Evolutionary conservation across 2,329 filamentous ascomycete species (phyloP), one percentile per base, ranked within the genome.

Genomic region (Shiraia bambusicola): DNA sequence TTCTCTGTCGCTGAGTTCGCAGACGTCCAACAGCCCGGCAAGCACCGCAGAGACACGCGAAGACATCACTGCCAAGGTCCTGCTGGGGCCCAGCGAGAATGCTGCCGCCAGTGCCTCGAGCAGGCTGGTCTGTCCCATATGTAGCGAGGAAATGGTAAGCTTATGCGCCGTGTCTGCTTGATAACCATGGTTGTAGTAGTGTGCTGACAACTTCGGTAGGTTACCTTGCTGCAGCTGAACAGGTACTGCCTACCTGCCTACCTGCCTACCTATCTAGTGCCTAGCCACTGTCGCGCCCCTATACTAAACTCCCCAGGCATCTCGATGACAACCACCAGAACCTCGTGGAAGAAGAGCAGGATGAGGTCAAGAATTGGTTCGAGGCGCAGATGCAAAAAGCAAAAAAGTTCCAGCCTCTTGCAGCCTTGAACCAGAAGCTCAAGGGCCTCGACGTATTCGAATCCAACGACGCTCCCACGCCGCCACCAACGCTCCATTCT

Each of bases 311-410:
- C 58, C 7, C 19, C 52, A 84, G 84, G 68, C 85, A 88, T 69
- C 78, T 96, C 62, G 91, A 96, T 72, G 91, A 96, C 66, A 83
- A 77, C 49, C 91, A 96, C 72, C 87, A 91, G 67, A 91, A 95
- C 62, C 80, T 96, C 11, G 87, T 94, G 64, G 87, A 88, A 51
- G 80, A 89, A 47, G 85, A 90, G 63, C 91, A 95, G 65, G 88
- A 95, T 69, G 89, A 96, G 70, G 90, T 95, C 58, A 94, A 94
- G 73, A 92, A 90, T 28, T 96, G 91, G 91, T 95, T 96, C 72
- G 88, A 94, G 73, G 87, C 88, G 63, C 91, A 95, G 70, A 91
- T 96, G 70, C 79, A 87, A 54, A 95, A 94, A 68, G 91, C 91
- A 9, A 95, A 93, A 70, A 85, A 85, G 52, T 95, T 96, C 67